These are phyloP conservation scores for Tricholoma flavovirens DNA, from an alignment of 768 basidiomycete genomes.

Conservation along the genomic window DNA sequence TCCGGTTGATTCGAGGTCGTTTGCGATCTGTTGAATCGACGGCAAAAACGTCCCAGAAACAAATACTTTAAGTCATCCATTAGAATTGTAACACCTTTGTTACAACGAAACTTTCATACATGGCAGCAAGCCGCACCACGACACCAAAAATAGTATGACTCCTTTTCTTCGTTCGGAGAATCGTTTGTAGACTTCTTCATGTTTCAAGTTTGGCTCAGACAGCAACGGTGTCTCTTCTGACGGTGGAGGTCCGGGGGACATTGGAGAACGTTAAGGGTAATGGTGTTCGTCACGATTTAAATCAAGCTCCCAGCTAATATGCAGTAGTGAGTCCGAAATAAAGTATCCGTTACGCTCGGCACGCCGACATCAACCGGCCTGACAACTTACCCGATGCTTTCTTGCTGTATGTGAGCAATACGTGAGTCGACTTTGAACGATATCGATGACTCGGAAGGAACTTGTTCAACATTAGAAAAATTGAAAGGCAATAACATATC, in stretches of 20 bases:
- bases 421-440: too few relatives aligned
- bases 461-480: too few relatives aligned
- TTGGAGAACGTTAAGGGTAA: neutral
- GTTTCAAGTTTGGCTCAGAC: constrained; percentile 9
- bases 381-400: too few relatives aligned
- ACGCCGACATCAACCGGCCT: too few relatives aligned
- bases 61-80: constrained; percentile 42
- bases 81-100: neutral
- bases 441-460: too few relatives aligned
- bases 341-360: too few relatives aligned
- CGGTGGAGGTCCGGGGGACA: neutral
- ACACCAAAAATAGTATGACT: constrained; percentile 51
- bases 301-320: too few relatives aligned
- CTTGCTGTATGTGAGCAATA: too few relatives aligned
- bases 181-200: constrained; percentile 45
- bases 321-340: too few relatives aligned
- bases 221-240: constrained; percentile 33
- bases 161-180: constrained; percentile 49
- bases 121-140: constrained; percentile 57
- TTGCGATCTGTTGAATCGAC: constrained; percentile 66
- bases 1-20: constrained; percentile 53
- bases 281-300: neutral
- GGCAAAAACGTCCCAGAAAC: constrained; percentile 67
- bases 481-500: too few relatives aligned
- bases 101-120: constrained; percentile 29